Base-by-base conservation (phyloP, 129 eudicot species). In the Oenanthe sinensis region DNA sequence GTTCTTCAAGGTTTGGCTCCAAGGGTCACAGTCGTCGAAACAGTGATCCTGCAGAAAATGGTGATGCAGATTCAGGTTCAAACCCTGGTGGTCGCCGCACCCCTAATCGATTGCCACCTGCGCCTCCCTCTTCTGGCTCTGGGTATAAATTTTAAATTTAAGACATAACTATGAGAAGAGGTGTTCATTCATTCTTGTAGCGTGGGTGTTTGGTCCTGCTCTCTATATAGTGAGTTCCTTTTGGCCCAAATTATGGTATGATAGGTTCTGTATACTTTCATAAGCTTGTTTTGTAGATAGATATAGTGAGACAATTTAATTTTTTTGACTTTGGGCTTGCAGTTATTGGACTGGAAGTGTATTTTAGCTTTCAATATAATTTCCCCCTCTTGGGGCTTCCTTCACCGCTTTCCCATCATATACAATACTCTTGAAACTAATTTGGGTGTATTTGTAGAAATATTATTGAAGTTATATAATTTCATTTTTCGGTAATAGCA, bases 51-150 rank as follows among this genome's bases (percentile, higher is more conserved):
- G 62, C 87, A 0, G 85, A 90, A 81, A 92, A 95, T 30, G 99
- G 96, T 76, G 94, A 90, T 78, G 79, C 78, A 28, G 80, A 83
- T 77, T 75, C 92, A 3, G 81, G 92, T 60, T 86, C 96, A 39
- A 87, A 83, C 81, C 90, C 98, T 50, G 80, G 88, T 45, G 89
- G 97, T 73, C 97, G 97, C 42, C 92, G 97, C 82, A 92, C 99
- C 16, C 97, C 99, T 54, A 96, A 83, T 85, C 82, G 99, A 47
- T 78, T 96, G 87, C 97, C 99, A 13, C 99, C 99, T 71, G 97
- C 95, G 60, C 99, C 99, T 40, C 97, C 99, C 1, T 73, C 88
- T 4, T 88, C 96, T 43, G 91, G 91, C 50, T 91, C 90, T 30
- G 85, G 86, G 49, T 90, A 90, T 86, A 90, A 93, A 80, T 87